Conservation (phyloP, 1,284 basidiomycete genomes). For the Microbotryomycetes sp. region DNA sequence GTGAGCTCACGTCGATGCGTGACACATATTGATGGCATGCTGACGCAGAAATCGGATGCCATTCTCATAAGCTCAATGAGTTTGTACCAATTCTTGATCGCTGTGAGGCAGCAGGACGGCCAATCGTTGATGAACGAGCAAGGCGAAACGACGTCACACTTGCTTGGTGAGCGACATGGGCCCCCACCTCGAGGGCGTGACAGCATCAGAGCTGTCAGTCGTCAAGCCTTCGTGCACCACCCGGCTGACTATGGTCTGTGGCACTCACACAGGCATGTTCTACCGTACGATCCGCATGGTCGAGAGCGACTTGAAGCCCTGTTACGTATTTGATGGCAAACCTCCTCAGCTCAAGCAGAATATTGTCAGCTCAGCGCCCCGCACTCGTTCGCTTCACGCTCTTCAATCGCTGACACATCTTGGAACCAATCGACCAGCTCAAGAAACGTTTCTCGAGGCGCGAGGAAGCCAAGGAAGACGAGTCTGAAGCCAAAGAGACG, state of each 20-base stretch:
- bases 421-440: constrained; percentile 57
- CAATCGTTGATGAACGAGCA: constrained; percentile 94
- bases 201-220: too few relatives aligned
- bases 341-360: constrained; percentile 95
- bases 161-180: too few relatives aligned
- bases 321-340: constrained; percentile 97
- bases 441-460: constrained; percentile 85
- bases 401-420: too few relatives aligned
- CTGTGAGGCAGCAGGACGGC: constrained; percentile 88
- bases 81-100: constrained; percentile 85
- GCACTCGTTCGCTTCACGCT: too few relatives aligned
- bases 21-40: background rate
- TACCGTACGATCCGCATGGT: constrained; percentile 79
- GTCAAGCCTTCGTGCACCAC: background rate
- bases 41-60: background rate
- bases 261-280: constrained; percentile 54
- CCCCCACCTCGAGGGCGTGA: too few relatives aligned
- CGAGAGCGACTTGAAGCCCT: constrained; percentile 98
- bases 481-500: constrained; percentile 92
- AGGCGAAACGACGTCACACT: constrained; percentile 80
- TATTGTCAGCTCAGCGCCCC: constrained; percentile 85
- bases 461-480: constrained; percentile 88
- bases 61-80: constrained; percentile 41
- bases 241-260: too few relatives aligned
- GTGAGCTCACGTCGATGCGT: constrained; percentile 41